These are phyloP conservation scores for Urtica urens DNA, from an alignment of 306 rosid genomes.

Conservation along the genomic window DNA sequence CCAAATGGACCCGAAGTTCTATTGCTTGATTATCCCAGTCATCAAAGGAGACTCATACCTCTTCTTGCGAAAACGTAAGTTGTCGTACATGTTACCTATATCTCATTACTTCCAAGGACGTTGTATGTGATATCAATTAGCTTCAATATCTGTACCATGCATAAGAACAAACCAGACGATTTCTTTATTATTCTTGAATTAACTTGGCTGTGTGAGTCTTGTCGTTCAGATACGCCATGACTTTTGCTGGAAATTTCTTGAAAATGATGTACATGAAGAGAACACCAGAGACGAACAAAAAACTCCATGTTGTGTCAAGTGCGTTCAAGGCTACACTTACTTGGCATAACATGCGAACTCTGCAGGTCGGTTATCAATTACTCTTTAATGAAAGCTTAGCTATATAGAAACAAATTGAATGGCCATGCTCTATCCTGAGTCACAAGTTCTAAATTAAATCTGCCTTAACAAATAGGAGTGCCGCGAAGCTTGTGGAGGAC, in stretches of 20 bases:
- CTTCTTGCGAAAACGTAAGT: constrained; percentile 86
- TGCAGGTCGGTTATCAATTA: constrained; percentile 44
- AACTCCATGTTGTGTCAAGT: constrained; percentile 77
- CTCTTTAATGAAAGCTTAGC: not conserved
- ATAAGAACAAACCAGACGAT: not conserved
- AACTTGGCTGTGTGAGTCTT: not conserved
- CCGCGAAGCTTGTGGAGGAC: constrained; percentile 96
- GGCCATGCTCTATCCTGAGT: not conserved
- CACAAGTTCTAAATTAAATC: constrained; percentile 7
- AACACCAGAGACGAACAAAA: constrained; percentile 58
- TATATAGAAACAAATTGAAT: not conserved
- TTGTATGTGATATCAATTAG: not conserved
- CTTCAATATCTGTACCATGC: not conserved
- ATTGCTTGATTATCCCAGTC: constrained; percentile 86
- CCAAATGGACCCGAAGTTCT: constrained; percentile 73
- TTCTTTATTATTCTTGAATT: constrained; percentile 2
- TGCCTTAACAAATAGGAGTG: constrained; percentile 54
- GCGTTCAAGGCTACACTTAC: constrained; percentile 75
- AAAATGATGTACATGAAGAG: constrained; percentile 58
- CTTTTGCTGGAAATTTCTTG: constrained; percentile 64
- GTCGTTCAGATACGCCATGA: constrained; percentile 69
- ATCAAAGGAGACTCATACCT: constrained; percentile 74
- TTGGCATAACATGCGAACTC: constrained; percentile 85
- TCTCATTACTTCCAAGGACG: not conserved
- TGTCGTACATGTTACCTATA: constrained; percentile 12